Evolutionary conservation across 345 rosid genomes (phyloP).

Genomic region (Theobroma cacao): DNA sequence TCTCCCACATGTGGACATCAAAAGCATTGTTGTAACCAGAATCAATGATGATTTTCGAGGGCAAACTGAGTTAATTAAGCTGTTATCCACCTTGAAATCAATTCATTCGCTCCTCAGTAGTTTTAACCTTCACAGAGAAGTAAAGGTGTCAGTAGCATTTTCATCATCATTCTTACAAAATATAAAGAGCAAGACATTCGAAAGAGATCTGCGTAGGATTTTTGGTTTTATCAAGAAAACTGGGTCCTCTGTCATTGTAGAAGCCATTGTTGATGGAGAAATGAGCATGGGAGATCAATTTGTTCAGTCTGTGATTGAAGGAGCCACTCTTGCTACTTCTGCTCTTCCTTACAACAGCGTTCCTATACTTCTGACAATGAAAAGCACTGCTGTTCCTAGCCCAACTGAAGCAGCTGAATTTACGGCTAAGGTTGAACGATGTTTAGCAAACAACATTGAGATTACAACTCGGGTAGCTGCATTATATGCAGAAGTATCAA

Average conservation of each 20-base stretch:
- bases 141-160: constrained; percentile 39
- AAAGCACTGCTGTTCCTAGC: constrained; percentile 16
- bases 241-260: constrained; percentile 29
- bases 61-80: constrained; percentile 18
- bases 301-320: constrained; percentile 24
- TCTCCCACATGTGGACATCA: constrained; percentile 26
- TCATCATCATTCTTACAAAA: constrained; percentile 37
- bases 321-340: constrained; percentile 20
- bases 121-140: constrained; percentile 6
- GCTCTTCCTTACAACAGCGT: constrained; percentile 23
- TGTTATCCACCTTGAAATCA: constrained; percentile 30
- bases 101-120: constrained; percentile 23
- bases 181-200: constrained; percentile 14
- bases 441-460: constrained; percentile 20
- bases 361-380: constrained; percentile 24
- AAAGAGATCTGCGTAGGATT: constrained; percentile 23
- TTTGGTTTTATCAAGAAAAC: constrained; percentile 27
- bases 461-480: constrained; percentile 18
- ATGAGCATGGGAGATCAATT: constrained; percentile 24
- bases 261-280: constrained; percentile 22
- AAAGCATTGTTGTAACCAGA: constrained; percentile 28
- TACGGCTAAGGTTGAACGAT: constrained; percentile 19
- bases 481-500: constrained; percentile 28
- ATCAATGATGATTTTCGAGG: constrained; percentile 1
- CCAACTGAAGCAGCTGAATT: constrained; percentile 28